Base-by-base conservation (phyloP, 371 early-diverging fungal genomes). In the Mortierella sp. region DNA sequence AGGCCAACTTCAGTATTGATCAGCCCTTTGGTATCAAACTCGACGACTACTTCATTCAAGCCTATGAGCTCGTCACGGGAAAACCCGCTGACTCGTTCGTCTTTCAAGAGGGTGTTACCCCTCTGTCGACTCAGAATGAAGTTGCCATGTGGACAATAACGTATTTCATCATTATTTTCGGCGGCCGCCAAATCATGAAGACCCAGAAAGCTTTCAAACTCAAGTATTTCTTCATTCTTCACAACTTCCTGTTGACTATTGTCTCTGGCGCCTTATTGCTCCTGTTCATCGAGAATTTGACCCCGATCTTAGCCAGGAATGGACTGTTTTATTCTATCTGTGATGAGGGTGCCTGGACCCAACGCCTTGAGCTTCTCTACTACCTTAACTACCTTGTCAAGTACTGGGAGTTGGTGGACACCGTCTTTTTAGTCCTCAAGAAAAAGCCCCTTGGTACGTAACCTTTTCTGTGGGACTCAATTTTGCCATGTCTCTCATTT, bases 331-430 rank as follows among this genome's bases (percentile, higher is more conserved):
- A 87, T 66, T 87, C 92, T 37, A 85, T 95, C 64, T 95, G 95
- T 81, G 76, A 85, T 68, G 69, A 85, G 19, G 76, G 86, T 65
- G 85, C 85, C 43, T 94, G 90, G 90, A 91, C 91, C 68, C 91
- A 92, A 76, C 89, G 88, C 26, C 85, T 95, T 65, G 92, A 93
- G 77, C 70, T 92, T 43, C 77, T 93, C 56, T 95, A 93, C 85
- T 94, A 94, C 74, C 86, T 93, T 65, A 96, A 96, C 85, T 94
- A 95, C 79, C 85, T 95, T 60, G 87, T 91, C 71, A 95, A 96
- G 84, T 95, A 91, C 85, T 94, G 91, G 89, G 96, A 96, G 83
- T 86, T 95, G 54, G 65, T 86, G 61, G 94, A 94, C 75, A 94
- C 94, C 40, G 76, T 90, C 28, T 91, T 94, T 79, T 84, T 94